Conservation (phyloP, 306 rosid genomes). For the Amphicarpaea edgeworthii region DNA sequence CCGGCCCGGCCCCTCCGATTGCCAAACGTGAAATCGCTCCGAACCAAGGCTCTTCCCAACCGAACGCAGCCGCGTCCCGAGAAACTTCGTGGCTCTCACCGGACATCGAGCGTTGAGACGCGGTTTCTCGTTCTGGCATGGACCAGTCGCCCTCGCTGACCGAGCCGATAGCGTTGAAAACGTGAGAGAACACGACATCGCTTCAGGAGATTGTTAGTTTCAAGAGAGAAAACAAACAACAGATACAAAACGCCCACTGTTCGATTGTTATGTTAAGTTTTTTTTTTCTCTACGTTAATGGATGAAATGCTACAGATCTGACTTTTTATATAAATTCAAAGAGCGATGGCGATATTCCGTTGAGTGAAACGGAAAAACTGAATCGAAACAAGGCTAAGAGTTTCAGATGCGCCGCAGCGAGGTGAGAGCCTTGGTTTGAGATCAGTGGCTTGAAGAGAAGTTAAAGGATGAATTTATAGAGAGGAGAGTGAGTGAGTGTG, state of each 20-base stretch:
- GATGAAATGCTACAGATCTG: conserved; percentile 1
- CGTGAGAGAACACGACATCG: not conserved
- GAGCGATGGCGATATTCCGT: not conserved
- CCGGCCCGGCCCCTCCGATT: conserved; percentile 44
- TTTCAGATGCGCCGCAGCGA: not conserved
- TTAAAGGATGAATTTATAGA: conserved; percentile 15
- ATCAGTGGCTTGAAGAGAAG: not conserved
- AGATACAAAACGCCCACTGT: too few species aligned
- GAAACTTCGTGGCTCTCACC: conserved; percentile 48
- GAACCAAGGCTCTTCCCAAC: conserved; percentile 49
- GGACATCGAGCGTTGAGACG: conserved; percentile 44
- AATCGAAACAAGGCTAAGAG: not conserved
- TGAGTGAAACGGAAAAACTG: not conserved
- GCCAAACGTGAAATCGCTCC: conserved; percentile 74
- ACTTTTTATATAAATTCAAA: not conserved
- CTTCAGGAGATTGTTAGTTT: not conserved
- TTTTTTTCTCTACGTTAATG: too few species aligned
- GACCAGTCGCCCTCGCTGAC: not conserved
- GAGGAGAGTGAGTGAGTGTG: not conserved
- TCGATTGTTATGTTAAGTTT: not conserved
- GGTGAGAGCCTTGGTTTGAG: not conserved
- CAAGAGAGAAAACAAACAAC: not conserved
- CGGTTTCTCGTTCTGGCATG: not conserved
- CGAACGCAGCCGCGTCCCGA: conserved; percentile 70
- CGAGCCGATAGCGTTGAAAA: not conserved